Conservation (phyloP, 495 filamentous ascomycete genomes). For the Jackrogersella multiformis region DNA sequence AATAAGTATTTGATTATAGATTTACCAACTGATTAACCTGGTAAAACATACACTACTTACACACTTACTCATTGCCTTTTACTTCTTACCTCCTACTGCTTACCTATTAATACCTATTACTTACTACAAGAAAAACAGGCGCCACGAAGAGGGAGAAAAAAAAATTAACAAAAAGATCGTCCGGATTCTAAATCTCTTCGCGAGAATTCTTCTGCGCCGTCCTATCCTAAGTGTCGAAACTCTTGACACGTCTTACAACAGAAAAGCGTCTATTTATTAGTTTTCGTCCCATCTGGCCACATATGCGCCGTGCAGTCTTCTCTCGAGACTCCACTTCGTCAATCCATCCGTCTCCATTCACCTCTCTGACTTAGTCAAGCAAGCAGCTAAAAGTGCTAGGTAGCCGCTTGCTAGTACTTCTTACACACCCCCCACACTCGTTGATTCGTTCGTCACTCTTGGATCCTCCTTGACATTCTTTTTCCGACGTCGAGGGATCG, state of each 20-base stretch:
- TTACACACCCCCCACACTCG: conserved; percentile 43
- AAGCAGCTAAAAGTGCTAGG: conserved; percentile 32
- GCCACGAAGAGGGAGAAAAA: conserved; percentile 13
- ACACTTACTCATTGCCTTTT: background rate
- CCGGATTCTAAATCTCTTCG: conserved; percentile 43
- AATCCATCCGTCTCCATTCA: conserved; percentile 38
- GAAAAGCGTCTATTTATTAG: conserved; percentile 40
- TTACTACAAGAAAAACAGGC: conserved; percentile 12
- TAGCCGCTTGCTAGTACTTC: conserved; percentile 44
- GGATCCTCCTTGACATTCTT: conserved; percentile 44
- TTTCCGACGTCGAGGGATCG: conserved; percentile 47
- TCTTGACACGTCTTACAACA: conserved; percentile 44
- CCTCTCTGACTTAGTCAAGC: conserved; percentile 23
- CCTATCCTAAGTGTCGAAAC: conserved; percentile 33
- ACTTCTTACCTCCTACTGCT: background rate
- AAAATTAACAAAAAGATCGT: conserved; percentile 16
- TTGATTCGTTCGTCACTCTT: conserved; percentile 45
- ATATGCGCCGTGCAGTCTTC: conserved; percentile 39
- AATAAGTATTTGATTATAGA: conserved; percentile 12
- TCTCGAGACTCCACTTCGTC: conserved; percentile 37
- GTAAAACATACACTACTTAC: conserved; percentile 12
- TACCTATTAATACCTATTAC: background rate
- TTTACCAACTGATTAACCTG: conserved; percentile 11
- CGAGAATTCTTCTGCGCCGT: conserved; percentile 35
- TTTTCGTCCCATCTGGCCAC: conserved; percentile 42